Conservation (phyloP, 495 filamentous ascomycete genomes). For the Neurospora sp. region DNA sequence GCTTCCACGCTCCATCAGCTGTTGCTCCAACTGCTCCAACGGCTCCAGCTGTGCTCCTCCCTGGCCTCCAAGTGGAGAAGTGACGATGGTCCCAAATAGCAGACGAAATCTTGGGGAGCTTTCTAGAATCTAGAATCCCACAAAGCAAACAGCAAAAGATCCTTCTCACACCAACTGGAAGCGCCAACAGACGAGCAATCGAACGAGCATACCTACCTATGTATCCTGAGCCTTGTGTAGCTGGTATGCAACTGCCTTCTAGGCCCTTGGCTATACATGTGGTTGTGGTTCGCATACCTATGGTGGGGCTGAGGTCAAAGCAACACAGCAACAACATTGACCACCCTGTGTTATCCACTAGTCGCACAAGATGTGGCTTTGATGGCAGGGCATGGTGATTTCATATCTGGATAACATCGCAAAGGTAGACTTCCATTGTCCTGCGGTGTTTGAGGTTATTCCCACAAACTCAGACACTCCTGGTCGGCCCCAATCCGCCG, state of each 20-base stretch:
- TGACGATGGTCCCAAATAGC: not conserved
- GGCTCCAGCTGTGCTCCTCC: not conserved
- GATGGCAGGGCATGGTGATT: not conserved
- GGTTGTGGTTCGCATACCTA: not conserved
- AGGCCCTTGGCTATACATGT: not conserved
- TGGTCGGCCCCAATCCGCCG: not conserved
- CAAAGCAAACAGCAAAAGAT: not conserved
- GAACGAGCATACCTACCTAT: not conserved
- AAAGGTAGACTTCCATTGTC: not conserved
- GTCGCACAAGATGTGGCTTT: not conserved
- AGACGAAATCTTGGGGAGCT: not conserved
- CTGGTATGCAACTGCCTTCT: not conserved
- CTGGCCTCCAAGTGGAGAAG: not conserved
- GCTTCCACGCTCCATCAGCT: not conserved
- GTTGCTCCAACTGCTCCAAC: not conserved
- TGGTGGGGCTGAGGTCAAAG: slow-evolving; percentile 2
- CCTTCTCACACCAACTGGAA: not conserved
- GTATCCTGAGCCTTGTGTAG: not conserved
- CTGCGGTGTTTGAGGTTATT: not conserved
- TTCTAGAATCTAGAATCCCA: not conserved
- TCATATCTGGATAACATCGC: not conserved
- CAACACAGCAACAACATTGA: not conserved
- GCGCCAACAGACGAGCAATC: not conserved
- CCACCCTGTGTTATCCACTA: not conserved
- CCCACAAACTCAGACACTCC: not conserved